Percentiles rank a stretch among this genome's conserved stretches.
Conservation (phyloP, 2,329 filamentous ascomycete species). For the Botryotinia calthae region DNA sequence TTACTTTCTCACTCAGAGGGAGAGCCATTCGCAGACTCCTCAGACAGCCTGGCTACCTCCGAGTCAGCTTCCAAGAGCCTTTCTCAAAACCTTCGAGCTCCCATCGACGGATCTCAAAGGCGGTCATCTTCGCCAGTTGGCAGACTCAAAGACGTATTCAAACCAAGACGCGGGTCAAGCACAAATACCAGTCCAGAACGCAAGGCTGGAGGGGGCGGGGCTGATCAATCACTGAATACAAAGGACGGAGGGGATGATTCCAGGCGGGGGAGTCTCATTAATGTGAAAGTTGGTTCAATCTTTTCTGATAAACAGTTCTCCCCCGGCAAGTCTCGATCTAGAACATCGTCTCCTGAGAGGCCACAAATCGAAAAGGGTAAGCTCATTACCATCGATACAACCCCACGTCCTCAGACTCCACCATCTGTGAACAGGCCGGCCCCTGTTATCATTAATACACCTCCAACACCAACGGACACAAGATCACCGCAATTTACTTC, state of each 20-base stretch:
- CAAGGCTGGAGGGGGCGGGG: constrained; percentile 29
- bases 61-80: constrained; percentile 38
- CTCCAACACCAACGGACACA: constrained; percentile 60
- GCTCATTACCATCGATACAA: constrained; percentile 32
- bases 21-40: constrained; percentile 36
- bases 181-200: constrained; percentile 48
- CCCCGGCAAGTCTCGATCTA: constrained; percentile 24
- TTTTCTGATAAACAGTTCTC: constrained; percentile 34
- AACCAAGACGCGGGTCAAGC: constrained; percentile 43
- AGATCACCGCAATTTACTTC: constrained; percentile 34
- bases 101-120: constrained; percentile 46
- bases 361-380: constrained; percentile 32
- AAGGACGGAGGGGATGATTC: constrained; percentile 28
- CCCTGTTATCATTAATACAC: constrained; percentile 62
- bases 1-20: constrained; percentile 39
- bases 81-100: constrained; percentile 43
- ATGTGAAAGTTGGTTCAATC: constrained; percentile 35
- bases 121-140: constrained; percentile 68
- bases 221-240: constrained; percentile 22
- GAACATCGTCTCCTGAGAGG: constrained; percentile 33
- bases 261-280: constrained; percentile 34
- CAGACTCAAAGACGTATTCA: constrained; percentile 71
- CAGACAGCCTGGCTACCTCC: constrained; percentile 34
- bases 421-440: constrained; percentile 33
- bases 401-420: constrained; percentile 34